A percentile compares a stretch with the other conserved stretches of the same genome.
phyloP scores from a whole-genome alignment of 2,329 filamentous ascomycete species.

The Decorospora gaudefroyi region DNA sequence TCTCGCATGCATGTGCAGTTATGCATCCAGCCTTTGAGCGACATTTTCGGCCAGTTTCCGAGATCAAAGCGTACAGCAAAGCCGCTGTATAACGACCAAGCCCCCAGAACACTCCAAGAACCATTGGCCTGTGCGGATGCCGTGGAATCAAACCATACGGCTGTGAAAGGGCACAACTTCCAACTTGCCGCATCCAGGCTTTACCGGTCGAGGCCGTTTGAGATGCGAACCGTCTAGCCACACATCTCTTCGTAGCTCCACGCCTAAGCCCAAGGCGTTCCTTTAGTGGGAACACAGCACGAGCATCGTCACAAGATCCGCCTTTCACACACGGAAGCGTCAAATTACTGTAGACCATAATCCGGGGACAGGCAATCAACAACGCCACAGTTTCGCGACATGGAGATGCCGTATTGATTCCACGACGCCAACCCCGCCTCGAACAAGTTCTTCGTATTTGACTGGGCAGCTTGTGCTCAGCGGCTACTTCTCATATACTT shows the following conservation, averaged over 20 bases:
- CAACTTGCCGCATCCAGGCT: slow-evolving; percentile 26
- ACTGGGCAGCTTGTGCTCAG: slow-evolving; percentile 11
- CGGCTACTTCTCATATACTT: slow-evolving; percentile 20
- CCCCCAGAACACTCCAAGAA: slow-evolving; percentile 37
- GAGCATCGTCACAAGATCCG: slow-evolving; percentile 37
- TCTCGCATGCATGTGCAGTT: slow-evolving; percentile 12
- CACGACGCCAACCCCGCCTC: slow-evolving; percentile 23
- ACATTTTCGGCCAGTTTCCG: slow-evolving; percentile 28
- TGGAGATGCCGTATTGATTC: slow-evolving; percentile 37
- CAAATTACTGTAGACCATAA: slow-evolving; percentile 26
- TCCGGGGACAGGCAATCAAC: slow-evolving; percentile 32
- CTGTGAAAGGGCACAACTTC: slow-evolving; percentile 19
- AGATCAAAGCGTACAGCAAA: slow-evolving; percentile 31
- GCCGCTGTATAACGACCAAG: slow-evolving; percentile 34
- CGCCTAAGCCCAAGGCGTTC: slow-evolving; percentile 21
- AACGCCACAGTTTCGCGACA: slow-evolving; percentile 46
- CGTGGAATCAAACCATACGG: slow-evolving; percentile 32
- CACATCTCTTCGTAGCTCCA: slow-evolving; percentile 24
- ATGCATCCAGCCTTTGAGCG: slow-evolving; percentile 30
- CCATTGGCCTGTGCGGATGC: slow-evolving; percentile 42
- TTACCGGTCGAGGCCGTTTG: slow-evolving; percentile 29
- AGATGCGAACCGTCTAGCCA: slow-evolving; percentile 23
- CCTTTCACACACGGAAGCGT: slow-evolving; percentile 26
- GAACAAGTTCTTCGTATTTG: slow-evolving; percentile 20
- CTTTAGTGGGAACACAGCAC: slow-evolving; percentile 30